Evolutionary conservation across 441 rosid species (phyloP).

Genomic region (Cnidoscolus chayamansa): DNA sequence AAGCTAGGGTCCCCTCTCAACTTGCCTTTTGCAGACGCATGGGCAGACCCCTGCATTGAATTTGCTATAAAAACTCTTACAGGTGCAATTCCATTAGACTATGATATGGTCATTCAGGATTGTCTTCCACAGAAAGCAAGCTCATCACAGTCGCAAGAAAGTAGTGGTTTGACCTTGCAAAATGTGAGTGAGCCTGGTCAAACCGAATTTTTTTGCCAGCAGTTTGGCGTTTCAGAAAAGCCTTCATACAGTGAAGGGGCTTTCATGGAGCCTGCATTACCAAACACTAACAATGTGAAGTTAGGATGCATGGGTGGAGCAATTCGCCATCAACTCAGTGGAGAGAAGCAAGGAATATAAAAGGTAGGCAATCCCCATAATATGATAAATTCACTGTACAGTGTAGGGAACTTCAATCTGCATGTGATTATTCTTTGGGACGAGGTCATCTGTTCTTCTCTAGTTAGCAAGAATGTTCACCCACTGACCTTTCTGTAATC

Average conservation of each 20-base stretch:
- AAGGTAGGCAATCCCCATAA: constrained; percentile 25
- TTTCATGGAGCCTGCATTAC: constrained; percentile 24
- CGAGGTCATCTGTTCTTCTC: constrained; percentile 10
- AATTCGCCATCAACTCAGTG: constrained; percentile 21
- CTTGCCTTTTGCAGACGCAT: constrained; percentile 43
- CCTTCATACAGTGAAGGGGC: constrained; percentile 30
- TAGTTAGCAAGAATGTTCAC: constrained; percentile 3
- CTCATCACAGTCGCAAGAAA: constrained; percentile 37
- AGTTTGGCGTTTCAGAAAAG: constrained; percentile 35
- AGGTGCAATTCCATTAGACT: constrained; percentile 64
- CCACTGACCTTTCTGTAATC: neutral
- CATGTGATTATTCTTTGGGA: constrained; percentile 8
- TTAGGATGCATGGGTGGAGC: constrained; percentile 30
- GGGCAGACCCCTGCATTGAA: constrained; percentile 92
- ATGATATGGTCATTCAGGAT: constrained; percentile 35
- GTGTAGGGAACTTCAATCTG: constrained; percentile 24
- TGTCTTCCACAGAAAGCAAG: constrained; percentile 33
- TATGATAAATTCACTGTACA: constrained; percentile 32
- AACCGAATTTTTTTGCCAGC: constrained; percentile 38
- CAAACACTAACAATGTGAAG: constrained; percentile 20
- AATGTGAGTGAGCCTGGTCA: constrained; percentile 34
- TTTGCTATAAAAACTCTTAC: constrained; percentile 92
- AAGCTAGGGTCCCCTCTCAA: constrained; percentile 28
- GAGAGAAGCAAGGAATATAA: constrained; percentile 30
- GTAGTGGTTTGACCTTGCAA: constrained; percentile 33